These are phyloP conservation scores for Aphanomyces astaci DNA, from an alignment of 352 stramenopile species.

Conservation along the genomic window DNA sequence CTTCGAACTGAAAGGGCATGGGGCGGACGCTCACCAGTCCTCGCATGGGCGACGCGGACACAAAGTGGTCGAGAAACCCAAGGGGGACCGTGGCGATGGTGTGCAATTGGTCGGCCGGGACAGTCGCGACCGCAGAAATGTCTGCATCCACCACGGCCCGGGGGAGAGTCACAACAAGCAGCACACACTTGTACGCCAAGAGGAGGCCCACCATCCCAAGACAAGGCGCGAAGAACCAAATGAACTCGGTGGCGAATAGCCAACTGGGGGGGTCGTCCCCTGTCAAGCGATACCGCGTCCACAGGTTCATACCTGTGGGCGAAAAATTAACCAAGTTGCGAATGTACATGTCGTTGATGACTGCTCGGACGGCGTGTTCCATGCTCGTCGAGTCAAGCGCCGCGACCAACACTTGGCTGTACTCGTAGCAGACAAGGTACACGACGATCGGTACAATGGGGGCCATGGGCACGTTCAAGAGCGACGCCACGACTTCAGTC, in stretches of 20 bases:
- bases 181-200: neutral
- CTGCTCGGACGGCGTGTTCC: neutral
- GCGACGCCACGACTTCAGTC: neutral
- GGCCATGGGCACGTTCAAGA: neutral
- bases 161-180: too few relatives aligned
- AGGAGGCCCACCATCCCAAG: neutral
- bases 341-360: neutral
- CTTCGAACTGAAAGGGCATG: neutral
- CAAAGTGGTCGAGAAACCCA: slow-evolving; percentile 10
- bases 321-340: slow-evolving; percentile 10
- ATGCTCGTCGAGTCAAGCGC: neutral
- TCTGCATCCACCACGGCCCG: too few relatives aligned
- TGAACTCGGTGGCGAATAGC: slow-evolving; percentile 5
- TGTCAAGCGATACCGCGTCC: neutral
- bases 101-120: neutral
- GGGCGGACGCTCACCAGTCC: neutral
- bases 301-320: slow-evolving; percentile 5
- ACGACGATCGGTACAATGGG: neutral
- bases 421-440: neutral
- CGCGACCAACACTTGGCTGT: neutral
- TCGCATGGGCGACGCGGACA: neutral
- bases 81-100: neutral
- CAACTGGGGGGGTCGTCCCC: neutral
- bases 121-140: too few relatives aligned
- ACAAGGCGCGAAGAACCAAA: slow-evolving; percentile 15